phyloP scores from a whole-genome alignment of 2,329 filamentous ascomycete genomes.

The Colletotrichum theobromicola region DNA sequence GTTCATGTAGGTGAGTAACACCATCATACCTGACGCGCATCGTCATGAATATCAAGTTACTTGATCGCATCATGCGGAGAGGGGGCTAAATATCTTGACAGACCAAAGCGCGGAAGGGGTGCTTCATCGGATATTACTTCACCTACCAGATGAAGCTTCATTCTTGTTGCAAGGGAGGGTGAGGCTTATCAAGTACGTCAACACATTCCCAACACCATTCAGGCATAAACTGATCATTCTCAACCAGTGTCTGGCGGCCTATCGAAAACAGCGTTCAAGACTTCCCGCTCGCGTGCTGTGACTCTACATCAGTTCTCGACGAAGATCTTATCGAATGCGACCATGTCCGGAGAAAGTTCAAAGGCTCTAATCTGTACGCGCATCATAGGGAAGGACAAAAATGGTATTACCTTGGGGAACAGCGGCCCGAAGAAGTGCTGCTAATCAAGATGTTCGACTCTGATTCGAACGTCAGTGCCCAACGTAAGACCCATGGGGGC shows the following conservation, averaged over 20 bases:
- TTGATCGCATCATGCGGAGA: background rate
- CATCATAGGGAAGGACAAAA: constrained; percentile 34
- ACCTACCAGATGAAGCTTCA: background rate
- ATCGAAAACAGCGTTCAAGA: background rate
- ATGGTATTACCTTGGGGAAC: constrained; percentile 58
- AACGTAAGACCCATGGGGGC: background rate
- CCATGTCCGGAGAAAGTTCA: background rate
- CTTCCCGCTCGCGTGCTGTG: background rate
- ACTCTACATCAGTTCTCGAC: background rate
- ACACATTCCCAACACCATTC: background rate
- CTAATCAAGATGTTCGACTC: constrained; percentile 70
- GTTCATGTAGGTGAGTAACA: background rate
- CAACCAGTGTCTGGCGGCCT: background rate
- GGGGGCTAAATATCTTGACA: background rate
- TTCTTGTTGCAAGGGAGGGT: constrained; percentile 4
- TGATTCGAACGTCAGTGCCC: background rate
- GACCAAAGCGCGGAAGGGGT: background rate
- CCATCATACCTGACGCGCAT: background rate
- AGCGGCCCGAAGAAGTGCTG: constrained; percentile 57
- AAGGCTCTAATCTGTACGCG: background rate
- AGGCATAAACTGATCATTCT: background rate
- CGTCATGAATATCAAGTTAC: no score
- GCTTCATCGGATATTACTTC: background rate
- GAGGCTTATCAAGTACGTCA: background rate
- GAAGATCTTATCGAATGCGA: background rate